phyloP scores from a whole-genome alignment of 2,329 filamentous ascomycete genomes.

The Claviceps monticola region DNA sequence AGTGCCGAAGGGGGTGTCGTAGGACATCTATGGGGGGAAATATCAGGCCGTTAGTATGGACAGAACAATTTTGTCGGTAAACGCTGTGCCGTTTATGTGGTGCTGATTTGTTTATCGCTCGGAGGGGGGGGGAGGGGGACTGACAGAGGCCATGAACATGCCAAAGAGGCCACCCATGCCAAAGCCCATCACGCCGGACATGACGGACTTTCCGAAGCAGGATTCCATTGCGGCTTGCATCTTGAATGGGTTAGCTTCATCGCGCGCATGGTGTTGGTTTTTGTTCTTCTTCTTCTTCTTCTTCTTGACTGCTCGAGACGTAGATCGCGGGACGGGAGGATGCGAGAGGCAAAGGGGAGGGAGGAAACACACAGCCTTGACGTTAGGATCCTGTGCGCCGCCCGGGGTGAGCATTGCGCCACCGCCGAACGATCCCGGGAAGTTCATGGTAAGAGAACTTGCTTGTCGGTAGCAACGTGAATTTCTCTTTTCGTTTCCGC shows the following conservation, averaged over 20 bases:
- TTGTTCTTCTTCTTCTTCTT: not conserved
- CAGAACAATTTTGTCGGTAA: too few species aligned
- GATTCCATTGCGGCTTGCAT: constrained; percentile 83
- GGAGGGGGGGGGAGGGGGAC: constrained; percentile 17
- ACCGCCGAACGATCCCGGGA: constrained; percentile 18
- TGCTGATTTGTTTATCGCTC: not conserved
- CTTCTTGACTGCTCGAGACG: not conserved
- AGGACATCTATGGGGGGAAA: constrained; percentile 61
- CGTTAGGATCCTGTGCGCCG: constrained; percentile 33
- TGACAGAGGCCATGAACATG: constrained; percentile 92
- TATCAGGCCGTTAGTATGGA: not conserved
- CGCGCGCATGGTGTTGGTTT: not conserved
- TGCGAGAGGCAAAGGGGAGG: not conserved
- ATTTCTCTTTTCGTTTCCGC: not conserved
- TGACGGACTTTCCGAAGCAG: constrained; percentile 74
- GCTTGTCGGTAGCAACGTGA: not conserved
- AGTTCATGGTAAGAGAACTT: constrained; percentile 21
- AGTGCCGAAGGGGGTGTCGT: constrained; percentile 75
- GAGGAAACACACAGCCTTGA: constrained; percentile 31
- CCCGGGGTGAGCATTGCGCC: constrained; percentile 13
- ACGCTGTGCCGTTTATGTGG: not conserved
- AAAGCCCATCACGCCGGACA: constrained; percentile 89
- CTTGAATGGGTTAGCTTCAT: constrained; percentile 26
- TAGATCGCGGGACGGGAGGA: not conserved
- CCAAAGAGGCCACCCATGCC: constrained; percentile 88